These are phyloP conservation scores for Rostrohypoxylon terebratum DNA, from an alignment of 495 filamentous ascomycete species.

Conservation along the genomic window DNA sequence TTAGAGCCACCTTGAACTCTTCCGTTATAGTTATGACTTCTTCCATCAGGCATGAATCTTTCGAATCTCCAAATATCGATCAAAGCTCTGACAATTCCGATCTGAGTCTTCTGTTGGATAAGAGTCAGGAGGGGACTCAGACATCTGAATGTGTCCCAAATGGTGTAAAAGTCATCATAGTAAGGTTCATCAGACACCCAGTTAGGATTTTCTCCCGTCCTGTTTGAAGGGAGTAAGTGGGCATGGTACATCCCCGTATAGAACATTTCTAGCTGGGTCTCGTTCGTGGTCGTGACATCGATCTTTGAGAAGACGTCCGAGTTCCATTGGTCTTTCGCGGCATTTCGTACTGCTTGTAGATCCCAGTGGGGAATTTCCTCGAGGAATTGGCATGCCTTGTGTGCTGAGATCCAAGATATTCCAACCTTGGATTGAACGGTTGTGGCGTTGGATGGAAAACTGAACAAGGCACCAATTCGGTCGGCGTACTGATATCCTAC, in stretches of 20 bases:
- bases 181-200: slow-evolving; percentile 74
- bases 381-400: slow-evolving; percentile 70
- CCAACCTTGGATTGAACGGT: slow-evolving; percentile 71
- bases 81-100: slow-evolving; percentile 71
- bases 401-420: slow-evolving; percentile 72
- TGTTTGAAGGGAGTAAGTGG: slow-evolving; percentile 74
- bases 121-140: slow-evolving; percentile 70
- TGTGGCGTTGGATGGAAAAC: slow-evolving; percentile 45
- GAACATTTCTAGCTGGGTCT: slow-evolving; percentile 63
- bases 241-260: slow-evolving; percentile 75
- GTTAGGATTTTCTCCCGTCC: slow-evolving; percentile 74
- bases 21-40: slow-evolving; percentile 74
- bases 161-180: slow-evolving; percentile 65
- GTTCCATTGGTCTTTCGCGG: slow-evolving; percentile 68
- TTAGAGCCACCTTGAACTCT: slow-evolving; percentile 75
- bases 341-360: slow-evolving; percentile 59
- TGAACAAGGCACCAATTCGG: slow-evolving; percentile 56
- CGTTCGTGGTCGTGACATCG: slow-evolving; percentile 64
- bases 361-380: slow-evolving; percentile 64
- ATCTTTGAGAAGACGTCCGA: slow-evolving; percentile 69
- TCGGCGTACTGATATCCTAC: slow-evolving; percentile 43
- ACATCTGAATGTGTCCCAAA: slow-evolving; percentile 71
- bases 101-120: slow-evolving; percentile 70
- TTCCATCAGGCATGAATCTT: slow-evolving; percentile 70
- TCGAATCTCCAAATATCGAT: slow-evolving; percentile 77